Evolutionary conservation across 768 basidiomycete genomes (phyloP), one percentile per base, ranked within the genome.

Genomic region (Mycena pura): DNA sequence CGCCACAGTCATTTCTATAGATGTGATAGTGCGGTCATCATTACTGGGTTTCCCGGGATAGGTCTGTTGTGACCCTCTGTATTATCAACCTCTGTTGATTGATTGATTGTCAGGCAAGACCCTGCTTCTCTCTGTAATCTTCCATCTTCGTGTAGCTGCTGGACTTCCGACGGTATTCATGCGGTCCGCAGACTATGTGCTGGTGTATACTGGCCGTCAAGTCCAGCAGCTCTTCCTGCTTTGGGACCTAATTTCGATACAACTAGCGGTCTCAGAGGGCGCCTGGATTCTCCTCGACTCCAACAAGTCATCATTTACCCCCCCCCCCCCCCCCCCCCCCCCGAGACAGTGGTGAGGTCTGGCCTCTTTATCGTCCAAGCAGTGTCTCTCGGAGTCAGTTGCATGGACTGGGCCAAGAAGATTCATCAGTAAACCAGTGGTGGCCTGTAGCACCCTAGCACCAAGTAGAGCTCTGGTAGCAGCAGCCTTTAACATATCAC

Each of bases 41-140:
- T 57, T 2, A 40, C 55, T n/a, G 55, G 55, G 2, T 28, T 57
- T 19, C 36, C 55, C 7, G 55, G 55, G 13, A 57, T 57, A 40
- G 55, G 55, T 40, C 28, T 1, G 55, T 47, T 40, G 25, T 29
- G 38, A 31, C 45, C 6, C 21, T 34, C 19, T 48, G 36, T 29
- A 28, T 48, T 28, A 6, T 48, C 25, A 14, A 24, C 19, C 28
- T 47, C 7, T 17, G 38, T 32, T 48, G 36, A 57, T 31, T 15
- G 28, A 9, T 14, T 29, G n/a, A n/a, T n/a, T n/a, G 19, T 41
- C 55, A 57, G 55, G 55, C 15, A 57, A 48, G 15, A 31, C 55
- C 0, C 25, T 29, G 8, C 32, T 57, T 13, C 32, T 57, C 2
- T 10, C 13, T 9, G 17, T 40, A 31, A 47, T 57, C 36, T 57